Percentiles rank a stretch among this genome's conserved stretches.
phyloP scores from a whole-genome alignment of 768 basidiomycete species.

The Suillus plorans region DNA sequence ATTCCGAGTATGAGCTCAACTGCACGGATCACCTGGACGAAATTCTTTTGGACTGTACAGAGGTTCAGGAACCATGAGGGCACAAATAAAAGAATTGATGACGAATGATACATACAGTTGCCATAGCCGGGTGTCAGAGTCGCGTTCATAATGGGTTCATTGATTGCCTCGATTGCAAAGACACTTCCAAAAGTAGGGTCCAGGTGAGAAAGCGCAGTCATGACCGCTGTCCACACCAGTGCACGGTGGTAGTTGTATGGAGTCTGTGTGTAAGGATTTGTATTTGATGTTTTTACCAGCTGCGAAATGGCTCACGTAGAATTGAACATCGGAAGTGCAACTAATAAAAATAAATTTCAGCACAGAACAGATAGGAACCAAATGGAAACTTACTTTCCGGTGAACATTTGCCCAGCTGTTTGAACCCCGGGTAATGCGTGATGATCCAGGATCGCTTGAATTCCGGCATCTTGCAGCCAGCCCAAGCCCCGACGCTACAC shows the following conservation, averaged over 20 bases:
- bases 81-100: background rate
- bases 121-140: slow-evolving; percentile 66
- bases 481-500: slow-evolving; percentile 59
- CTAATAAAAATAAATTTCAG: slow-evolving; percentile 33
- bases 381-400: slow-evolving; percentile 52
- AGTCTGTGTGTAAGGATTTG: slow-evolving; percentile 43
- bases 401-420: slow-evolving; percentile 58
- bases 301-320: slow-evolving; percentile 53
- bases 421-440: slow-evolving; percentile 75
- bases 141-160: slow-evolving; percentile 78
- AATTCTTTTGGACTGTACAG: slow-evolving; percentile 62
- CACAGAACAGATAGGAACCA: background rate
- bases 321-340: slow-evolving; percentile 67
- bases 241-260: slow-evolving; percentile 73
- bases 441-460: slow-evolving; percentile 68
- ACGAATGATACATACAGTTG: slow-evolving; percentile 46
- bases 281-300: background rate
- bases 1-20: slow-evolving; percentile 65
- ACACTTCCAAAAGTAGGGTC: slow-evolving; percentile 66
- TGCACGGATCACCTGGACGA: slow-evolving; percentile 62
- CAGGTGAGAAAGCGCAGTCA: slow-evolving; percentile 70
- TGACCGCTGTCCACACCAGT: slow-evolving; percentile 78
- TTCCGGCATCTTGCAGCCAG: slow-evolving; percentile 61
- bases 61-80: slow-evolving; percentile 3
- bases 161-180: slow-evolving; percentile 72